Percentiles rank a stretch among this genome's conserved stretches.
phyloP scores from a whole-genome alignment of 306 rosid species.

The Cyamopsis tetragonoloba region DNA sequence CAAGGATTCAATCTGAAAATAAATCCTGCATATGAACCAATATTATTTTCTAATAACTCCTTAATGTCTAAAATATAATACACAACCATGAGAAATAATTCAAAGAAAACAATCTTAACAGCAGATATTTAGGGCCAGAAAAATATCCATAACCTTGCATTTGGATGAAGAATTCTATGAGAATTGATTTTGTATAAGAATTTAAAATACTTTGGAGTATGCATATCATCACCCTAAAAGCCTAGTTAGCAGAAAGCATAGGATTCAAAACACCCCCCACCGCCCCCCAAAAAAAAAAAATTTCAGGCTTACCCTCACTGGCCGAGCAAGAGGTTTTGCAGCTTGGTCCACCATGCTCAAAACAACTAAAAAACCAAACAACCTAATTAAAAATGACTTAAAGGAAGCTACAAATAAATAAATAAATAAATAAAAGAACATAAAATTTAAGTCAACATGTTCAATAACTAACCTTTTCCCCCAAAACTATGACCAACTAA shows the following conservation, averaged over 20 bases:
- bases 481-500: constrained; percentile 98
- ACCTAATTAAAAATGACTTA: constrained; percentile 21
- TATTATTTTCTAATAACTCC: constrained; percentile 8
- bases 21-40: constrained; percentile 2
- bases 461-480: constrained; percentile 70
- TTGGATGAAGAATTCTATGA: no score
- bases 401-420: neutral
- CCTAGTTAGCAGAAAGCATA: neutral
- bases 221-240: neutral
- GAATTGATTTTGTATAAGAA: no score
- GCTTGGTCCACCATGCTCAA: constrained; percentile 98
- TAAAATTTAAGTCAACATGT: neutral
- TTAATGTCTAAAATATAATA: neutral
- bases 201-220: no score
- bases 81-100: neutral
- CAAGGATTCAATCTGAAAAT: neutral
- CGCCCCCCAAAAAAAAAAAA: neutral
- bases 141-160: constrained; percentile 9
- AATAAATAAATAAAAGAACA: neutral
- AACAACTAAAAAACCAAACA: constrained; percentile 56
- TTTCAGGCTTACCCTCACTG: constrained; percentile 67
- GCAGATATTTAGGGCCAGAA: neutral
- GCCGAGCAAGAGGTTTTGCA: constrained; percentile 95
- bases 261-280: neutral
- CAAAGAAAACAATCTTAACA: neutral